Percentiles rank a stretch among this genome's conserved stretches.
phyloP scores from a whole-genome alignment of 2,329 filamentous ascomycete species.

The Huntiella bhutanensis region DNA sequence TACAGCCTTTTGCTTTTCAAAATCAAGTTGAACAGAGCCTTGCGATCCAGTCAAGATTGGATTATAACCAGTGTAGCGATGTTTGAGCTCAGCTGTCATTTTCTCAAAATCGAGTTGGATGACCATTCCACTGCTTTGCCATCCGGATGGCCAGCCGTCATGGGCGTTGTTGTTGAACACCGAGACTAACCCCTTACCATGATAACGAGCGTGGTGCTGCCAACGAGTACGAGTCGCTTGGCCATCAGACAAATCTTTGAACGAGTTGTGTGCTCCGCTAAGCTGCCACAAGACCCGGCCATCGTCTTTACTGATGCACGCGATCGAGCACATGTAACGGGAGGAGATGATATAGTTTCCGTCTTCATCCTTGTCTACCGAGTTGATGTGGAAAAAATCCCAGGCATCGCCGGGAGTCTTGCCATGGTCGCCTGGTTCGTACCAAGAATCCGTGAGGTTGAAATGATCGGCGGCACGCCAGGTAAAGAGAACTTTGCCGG shows the following conservation, averaged over 20 bases:
- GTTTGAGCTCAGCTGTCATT: slow-evolving; percentile 26
- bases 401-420: slow-evolving; percentile 20
- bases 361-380: slow-evolving; percentile 28
- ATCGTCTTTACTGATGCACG: slow-evolving; percentile 26
- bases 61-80: slow-evolving; percentile 30
- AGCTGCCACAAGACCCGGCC: slow-evolving; percentile 34
- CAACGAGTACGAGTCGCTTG: slow-evolving; percentile 25
- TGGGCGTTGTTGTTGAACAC: slow-evolving; percentile 35
- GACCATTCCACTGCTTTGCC: slow-evolving; percentile 27
- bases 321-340: slow-evolving; percentile 28
- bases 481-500: slow-evolving; percentile 28
- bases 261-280: slow-evolving; percentile 27
- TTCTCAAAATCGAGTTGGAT: slow-evolving; percentile 26
- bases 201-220: slow-evolving; percentile 32
- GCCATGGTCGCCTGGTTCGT: slow-evolving; percentile 13
- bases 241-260: slow-evolving; percentile 16
- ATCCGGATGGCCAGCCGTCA: slow-evolving; percentile 22
- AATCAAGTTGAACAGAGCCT: slow-evolving; percentile 28
- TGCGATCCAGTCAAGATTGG: slow-evolving; percentile 29
- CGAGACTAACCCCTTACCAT: slow-evolving; percentile 29
- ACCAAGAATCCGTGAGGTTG: slow-evolving; percentile 4
- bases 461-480: slow-evolving; percentile 20
- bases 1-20: slow-evolving; percentile 33
- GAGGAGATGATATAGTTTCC: slow-evolving; percentile 37
- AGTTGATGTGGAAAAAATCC: slow-evolving; percentile 40